Conservation (phyloP, 2,329 filamentous ascomycete genomes). For the Arthrobotrys sinensis region DNA sequence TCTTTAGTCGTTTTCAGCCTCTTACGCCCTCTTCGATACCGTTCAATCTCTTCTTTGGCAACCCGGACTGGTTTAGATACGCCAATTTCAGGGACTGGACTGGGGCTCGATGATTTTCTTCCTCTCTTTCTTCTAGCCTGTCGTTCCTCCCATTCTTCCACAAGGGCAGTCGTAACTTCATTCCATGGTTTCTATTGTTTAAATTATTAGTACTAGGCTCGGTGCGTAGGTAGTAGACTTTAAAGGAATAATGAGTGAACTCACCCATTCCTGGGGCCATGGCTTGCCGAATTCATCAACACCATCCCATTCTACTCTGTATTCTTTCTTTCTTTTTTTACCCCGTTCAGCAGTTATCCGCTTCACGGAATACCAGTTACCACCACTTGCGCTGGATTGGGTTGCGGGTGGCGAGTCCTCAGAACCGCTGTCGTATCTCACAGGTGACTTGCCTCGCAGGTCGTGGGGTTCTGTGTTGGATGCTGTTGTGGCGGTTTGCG, state of each 20-base stretch:
- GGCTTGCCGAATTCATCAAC: constrained; percentile 35
- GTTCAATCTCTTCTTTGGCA: constrained; percentile 9
- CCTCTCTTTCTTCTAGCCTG: constrained; percentile 35
- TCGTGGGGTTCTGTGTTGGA: constrained; percentile 31
- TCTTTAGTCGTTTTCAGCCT: constrained; percentile 3
- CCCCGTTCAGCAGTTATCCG: constrained; percentile 34
- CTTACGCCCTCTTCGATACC: constrained; percentile 26
- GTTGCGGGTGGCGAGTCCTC: constrained; percentile 12
- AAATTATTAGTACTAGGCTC: not conserved
- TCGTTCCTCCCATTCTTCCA: constrained; percentile 30
- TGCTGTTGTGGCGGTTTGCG: not conserved
- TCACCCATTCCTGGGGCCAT: constrained; percentile 57
- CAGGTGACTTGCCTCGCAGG: constrained; percentile 5
- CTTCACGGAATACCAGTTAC: constrained; percentile 41
- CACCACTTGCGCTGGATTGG: constrained; percentile 22
- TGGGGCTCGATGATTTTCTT: constrained; percentile 35
- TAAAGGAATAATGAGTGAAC: constrained; percentile 8
- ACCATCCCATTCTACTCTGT: constrained; percentile 47
- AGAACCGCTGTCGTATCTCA: constrained; percentile 12
- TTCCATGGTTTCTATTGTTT: constrained; percentile 41
- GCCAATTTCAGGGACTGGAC: not conserved
- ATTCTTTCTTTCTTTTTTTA: constrained; percentile 31
- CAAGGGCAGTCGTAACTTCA: constrained; percentile 26
- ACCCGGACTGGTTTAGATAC: constrained; percentile 11
- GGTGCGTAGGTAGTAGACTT: not conserved